Percentiles rank a stretch among this genome's conserved stretches.
phyloP scores from a whole-genome alignment of 2,329 filamentous ascomycete species.

The Rosellinia necatrix region DNA sequence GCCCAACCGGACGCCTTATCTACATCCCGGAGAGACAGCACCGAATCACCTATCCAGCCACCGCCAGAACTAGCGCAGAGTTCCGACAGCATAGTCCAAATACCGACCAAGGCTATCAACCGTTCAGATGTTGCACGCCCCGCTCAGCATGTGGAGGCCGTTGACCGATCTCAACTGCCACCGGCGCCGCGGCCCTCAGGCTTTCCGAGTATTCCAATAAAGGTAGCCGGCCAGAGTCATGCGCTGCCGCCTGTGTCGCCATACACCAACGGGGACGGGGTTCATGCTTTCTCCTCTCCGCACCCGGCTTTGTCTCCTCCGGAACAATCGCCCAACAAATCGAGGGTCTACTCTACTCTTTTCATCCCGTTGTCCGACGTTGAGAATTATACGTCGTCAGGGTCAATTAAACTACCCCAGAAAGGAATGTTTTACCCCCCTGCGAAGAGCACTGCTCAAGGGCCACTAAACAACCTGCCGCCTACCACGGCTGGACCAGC shows the following conservation, averaged over 20 bases:
- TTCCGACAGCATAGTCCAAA: slow-evolving; percentile 28
- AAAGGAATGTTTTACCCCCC: slow-evolving; percentile 42
- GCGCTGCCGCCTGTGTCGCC: slow-evolving; percentile 35
- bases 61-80: slow-evolving; percentile 17
- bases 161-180: slow-evolving; percentile 28
- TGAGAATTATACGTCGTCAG: slow-evolving; percentile 20
- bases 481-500: slow-evolving; percentile 30
- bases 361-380: slow-evolving; percentile 41
- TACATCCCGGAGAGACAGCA: slow-evolving; percentile 30
- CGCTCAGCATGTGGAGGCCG: slow-evolving; percentile 12
- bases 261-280: slow-evolving; percentile 39
- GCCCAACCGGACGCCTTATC: slow-evolving; percentile 39
- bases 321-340: slow-evolving; percentile 47
- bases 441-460: slow-evolving; percentile 29
- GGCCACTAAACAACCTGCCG: slow-evolving; percentile 29
- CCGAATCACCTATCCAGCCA: slow-evolving; percentile 29
- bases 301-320: slow-evolving; percentile 50
- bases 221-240: slow-evolving; percentile 35
- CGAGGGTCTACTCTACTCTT: slow-evolving; percentile 46
- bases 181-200: slow-evolving; percentile 27
- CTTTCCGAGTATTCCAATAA: slow-evolving; percentile 35
- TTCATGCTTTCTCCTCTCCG: slow-evolving; percentile 49
- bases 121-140: slow-evolving; percentile 22
- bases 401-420: slow-evolving; percentile 35
- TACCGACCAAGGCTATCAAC: slow-evolving; percentile 26